Conservation (phyloP, 768 basidiomycete species). For the Russula emetica region DNA sequence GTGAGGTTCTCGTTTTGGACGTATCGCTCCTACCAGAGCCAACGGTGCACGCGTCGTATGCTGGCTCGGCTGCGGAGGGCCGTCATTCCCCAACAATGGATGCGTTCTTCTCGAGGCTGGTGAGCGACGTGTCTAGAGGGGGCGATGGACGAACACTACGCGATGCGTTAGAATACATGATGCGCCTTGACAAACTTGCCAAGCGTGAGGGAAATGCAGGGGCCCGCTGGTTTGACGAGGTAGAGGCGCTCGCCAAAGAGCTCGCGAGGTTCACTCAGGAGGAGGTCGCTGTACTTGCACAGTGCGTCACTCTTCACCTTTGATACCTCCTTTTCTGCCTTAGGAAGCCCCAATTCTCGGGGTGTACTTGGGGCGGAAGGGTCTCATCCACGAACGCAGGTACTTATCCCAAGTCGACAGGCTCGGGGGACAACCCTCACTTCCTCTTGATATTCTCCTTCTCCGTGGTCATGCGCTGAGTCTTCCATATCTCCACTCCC, state of each 20-base stretch:
- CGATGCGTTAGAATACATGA: conserved; percentile 61
- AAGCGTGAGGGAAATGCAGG: conserved; percentile 56
- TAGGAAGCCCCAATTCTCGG: conserved; percentile 26
- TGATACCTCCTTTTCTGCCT: conserved; percentile 8
- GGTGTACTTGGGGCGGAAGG: background rate
- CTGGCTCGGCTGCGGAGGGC: conserved; percentile 36
- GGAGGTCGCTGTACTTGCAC: conserved; percentile 52
- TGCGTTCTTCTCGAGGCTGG: conserved; percentile 50
- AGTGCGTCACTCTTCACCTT: conserved; percentile 36
- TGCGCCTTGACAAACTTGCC: conserved; percentile 68
- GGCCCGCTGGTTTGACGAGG: conserved; percentile 69
- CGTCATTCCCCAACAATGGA: conserved; percentile 57
- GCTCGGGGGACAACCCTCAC: conserved; percentile 31
- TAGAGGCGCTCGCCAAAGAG: conserved; percentile 50
- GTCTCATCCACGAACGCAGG: background rate
- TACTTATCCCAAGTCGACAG: conserved; percentile 14
- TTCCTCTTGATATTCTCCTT: conserved; percentile 70
- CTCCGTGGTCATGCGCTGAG: conserved; percentile 62
- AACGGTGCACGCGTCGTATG: conserved; percentile 71
- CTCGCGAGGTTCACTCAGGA: conserved; percentile 47
- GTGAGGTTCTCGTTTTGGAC: conserved; percentile 22
- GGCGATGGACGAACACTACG: conserved; percentile 44
- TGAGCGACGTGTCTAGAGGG: conserved; percentile 49
- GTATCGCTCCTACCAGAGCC: conserved; percentile 41
- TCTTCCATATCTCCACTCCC: conserved; percentile 63